phyloP scores from a whole-genome alignment of 306 rosid genomes.

The Trichosanthes cucumerina region DNA sequence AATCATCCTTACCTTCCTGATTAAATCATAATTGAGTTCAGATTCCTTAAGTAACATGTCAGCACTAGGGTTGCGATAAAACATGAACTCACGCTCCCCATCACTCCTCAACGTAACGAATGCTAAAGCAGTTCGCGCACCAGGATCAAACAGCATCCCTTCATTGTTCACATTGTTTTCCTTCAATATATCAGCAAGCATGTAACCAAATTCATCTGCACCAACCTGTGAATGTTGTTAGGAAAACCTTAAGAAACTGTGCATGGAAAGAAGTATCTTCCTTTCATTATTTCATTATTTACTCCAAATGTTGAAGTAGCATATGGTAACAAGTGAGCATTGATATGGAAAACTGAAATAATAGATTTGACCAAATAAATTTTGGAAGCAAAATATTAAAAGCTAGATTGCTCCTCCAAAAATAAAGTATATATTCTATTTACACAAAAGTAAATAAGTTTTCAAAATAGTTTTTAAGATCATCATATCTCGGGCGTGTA shows the following conservation, averaged over 20 bases:
- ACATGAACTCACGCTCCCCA: slow-evolving; percentile 99
- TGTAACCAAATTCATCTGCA: slow-evolving; percentile 95
- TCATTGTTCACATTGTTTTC: slow-evolving; percentile 72
- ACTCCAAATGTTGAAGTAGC: background rate
- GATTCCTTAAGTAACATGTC: slow-evolving; percentile 86
- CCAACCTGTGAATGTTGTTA: slow-evolving; percentile 55
- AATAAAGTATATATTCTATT: background rate
- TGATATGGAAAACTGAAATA: background rate
- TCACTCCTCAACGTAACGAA: slow-evolving; percentile 79
- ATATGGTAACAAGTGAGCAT: background rate
- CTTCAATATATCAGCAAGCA: slow-evolving; percentile 83
- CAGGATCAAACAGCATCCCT: slow-evolving; percentile 88
- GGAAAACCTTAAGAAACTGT: background rate
- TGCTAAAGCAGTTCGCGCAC: slow-evolving; percentile 93
- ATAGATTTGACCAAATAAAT: background rate
- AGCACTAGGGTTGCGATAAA: slow-evolving; percentile 95
- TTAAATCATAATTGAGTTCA: slow-evolving; percentile 65
- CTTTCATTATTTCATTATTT: background rate
- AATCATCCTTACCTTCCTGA: slow-evolving; percentile 47
- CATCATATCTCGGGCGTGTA: background rate
- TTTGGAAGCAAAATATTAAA: background rate
- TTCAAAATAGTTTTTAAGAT: background rate
- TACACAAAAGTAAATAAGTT: background rate
- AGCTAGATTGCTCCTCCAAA: background rate
- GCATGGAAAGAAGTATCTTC: background rate